phyloP scores from a whole-genome alignment of 495 filamentous ascomycete species.

The Annulohypoxylon moriforme region DNA sequence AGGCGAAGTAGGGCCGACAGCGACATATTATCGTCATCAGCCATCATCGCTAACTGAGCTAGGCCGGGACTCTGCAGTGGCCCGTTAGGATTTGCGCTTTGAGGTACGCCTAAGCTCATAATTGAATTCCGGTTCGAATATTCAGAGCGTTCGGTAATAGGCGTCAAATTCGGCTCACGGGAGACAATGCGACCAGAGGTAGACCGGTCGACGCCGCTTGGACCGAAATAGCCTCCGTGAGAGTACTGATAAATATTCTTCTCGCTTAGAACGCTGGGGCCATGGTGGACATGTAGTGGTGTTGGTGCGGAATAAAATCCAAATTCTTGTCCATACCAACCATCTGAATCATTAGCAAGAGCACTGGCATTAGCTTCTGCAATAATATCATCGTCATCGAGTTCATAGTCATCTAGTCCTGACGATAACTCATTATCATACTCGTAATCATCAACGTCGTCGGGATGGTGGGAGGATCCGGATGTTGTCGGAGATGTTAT shows the following conservation, averaged over 20 bases:
- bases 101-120: conserved; percentile 74
- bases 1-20: conserved; percentile 77
- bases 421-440: conserved; percentile 62
- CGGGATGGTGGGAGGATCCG: conserved; percentile 49
- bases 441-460: conserved; percentile 60
- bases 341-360: conserved; percentile 89
- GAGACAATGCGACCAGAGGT: conserved; percentile 76
- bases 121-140: conserved; percentile 94
- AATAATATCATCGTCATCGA: conserved; percentile 88
- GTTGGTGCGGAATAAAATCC: conserved; percentile 90
- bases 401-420: conserved; percentile 69
- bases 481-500: conserved; percentile 57
- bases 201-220: conserved; percentile 71
- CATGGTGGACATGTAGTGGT: conserved; percentile 44
- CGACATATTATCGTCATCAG: conserved; percentile 74
- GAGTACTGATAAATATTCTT: conserved; percentile 66
- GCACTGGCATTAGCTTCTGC: conserved; percentile 95
- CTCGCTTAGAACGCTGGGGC: conserved; percentile 47
- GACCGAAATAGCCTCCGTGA: conserved; percentile 92
- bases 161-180: conserved; percentile 90
- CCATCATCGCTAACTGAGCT: conserved; percentile 77
- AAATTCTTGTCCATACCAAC: conserved; percentile 96
- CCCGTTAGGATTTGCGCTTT: conserved; percentile 56
- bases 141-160: conserved; percentile 95
- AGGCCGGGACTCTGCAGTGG: conserved; percentile 67